Conservation (phyloP, 163 green algal species). For the Volvox carteri region DNA sequence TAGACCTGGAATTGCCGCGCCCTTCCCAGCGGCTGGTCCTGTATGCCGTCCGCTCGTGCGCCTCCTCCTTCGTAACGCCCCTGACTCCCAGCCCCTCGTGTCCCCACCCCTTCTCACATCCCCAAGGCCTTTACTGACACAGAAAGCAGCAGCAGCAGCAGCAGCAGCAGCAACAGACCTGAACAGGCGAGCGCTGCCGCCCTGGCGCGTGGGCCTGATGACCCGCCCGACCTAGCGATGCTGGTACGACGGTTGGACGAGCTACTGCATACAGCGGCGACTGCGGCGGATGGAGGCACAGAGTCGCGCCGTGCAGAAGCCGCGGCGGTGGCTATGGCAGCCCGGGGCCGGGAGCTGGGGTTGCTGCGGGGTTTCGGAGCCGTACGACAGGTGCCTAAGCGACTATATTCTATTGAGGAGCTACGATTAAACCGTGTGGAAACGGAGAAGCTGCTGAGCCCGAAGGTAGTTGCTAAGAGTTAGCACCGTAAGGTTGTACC, state of each 20-base stretch:
- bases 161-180: too few species aligned
- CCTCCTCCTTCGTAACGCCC: too few species aligned
- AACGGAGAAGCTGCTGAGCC: conserved; percentile 64
- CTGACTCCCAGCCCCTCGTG: too few species aligned
- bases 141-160: too few species aligned
- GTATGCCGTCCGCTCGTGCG: too few species aligned
- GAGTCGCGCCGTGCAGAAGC: conserved; percentile 30
- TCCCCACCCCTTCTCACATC: too few species aligned
- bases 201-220: neutral
- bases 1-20: too few species aligned
- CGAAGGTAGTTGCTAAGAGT: too few species aligned
- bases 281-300: neutral
- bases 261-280: conserved; percentile 1
- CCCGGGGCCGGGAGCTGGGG: conserved; percentile 35
- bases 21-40: too few species aligned
- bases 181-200: too few species aligned
- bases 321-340: conserved; percentile 34
- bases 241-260: conserved; percentile 29
- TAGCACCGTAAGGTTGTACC: too few species aligned
- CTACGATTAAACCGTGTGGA: conserved; percentile 91
- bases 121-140: too few species aligned
- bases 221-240: neutral
- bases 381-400: conserved; percentile 82
- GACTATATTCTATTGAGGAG: conserved; percentile 89
- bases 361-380: conserved; percentile 58